Base-by-base conservation (phyloP, 306 rosid genomes). In the Canavalia ensiformis region DNA sequence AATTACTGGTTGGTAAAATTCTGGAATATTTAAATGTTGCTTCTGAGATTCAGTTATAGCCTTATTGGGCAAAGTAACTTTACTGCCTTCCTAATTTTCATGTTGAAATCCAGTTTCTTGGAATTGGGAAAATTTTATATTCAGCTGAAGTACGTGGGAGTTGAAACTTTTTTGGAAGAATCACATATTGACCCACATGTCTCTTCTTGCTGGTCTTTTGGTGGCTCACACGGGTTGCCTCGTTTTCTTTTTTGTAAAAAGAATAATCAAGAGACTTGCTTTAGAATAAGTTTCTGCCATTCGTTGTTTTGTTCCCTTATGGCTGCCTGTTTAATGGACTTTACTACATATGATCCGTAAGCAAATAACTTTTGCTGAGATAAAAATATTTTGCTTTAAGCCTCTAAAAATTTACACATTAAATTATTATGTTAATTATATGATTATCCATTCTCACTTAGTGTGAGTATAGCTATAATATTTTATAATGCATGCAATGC, bases 71-170 rank as follows among this genome's bases (percentile, higher is more conserved):
- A 62, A 4, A 60, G 79, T 7, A 59, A 47, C 44, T 77, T 63
- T 46, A 33, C 41, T 83, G 68, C 60, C 37, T 44, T 54, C 45
- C 39, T 2, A 25, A 5, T 47, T 74, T 56, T 67, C 39, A 54
- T 10, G 33, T 45, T 44, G 64, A 66, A 45, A 65, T 44, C 30
- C 25, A 35, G 30, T 75, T 76, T 76, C 73, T 68, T 8, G 57
- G 47, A 50, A 28, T 10, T 18, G 59, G 8, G 73, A 30, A 8
- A 52, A 54, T 12, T 59, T 29, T 72, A 7, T 65, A 46, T 25
- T 59, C 18, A 68, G 67, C 28, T 37, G 31, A 65, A 79, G 51
- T 66, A 7, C 62, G 6, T 31, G 55, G 9, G 1, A 63, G 45
- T 34, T 39, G 42, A 59, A 59, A 51, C 62, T 10, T 65, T 6